Evolutionary conservation across 768 basidiomycete species (phyloP).

Genomic region (Lactifluus echinatus): DNA sequence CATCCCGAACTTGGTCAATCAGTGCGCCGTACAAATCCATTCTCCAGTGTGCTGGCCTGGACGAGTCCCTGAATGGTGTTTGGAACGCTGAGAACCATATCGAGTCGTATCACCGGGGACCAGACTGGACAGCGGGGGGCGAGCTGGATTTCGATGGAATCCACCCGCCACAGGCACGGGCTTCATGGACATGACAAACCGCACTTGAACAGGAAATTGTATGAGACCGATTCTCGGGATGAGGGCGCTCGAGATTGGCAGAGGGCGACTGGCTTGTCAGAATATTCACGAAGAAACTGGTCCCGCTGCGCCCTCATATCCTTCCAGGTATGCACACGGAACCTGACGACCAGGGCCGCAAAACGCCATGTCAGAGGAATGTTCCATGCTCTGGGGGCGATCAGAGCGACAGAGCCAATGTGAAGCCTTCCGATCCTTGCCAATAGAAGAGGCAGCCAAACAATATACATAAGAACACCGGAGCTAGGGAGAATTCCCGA

Average conservation of each 20-base stretch:
- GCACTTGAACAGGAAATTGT: neutral
- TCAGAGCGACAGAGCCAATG: slow-evolving; percentile 33
- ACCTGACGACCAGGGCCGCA: slow-evolving; percentile 34
- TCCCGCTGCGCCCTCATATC: slow-evolving; percentile 22
- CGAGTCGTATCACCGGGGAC: slow-evolving; percentile 7
- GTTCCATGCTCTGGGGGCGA: slow-evolving; percentile 46
- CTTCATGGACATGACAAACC: slow-evolving; percentile 2
- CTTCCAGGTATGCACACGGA: slow-evolving; percentile 24
- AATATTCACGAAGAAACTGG: slow-evolving; percentile 27
- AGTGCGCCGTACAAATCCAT: neutral
- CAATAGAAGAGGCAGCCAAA: slow-evolving; percentile 33
- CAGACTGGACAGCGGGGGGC: slow-evolving; percentile 1
- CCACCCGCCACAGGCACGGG: slow-evolving; percentile 12
- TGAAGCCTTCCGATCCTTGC: neutral
- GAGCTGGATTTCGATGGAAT: neutral
- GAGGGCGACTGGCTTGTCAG: slow-evolving; percentile 23
- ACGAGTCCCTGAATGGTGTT: neutral
- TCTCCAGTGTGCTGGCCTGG: neutral
- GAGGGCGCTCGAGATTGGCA: slow-evolving; percentile 16
- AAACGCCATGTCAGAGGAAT: slow-evolving; percentile 43
- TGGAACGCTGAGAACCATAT: neutral
- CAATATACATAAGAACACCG: neutral
- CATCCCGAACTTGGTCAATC: neutral
- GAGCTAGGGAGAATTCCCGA: neutral
- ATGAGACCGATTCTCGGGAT: slow-evolving; percentile 8